Base-by-base conservation (phyloP, 2,329 filamentous ascomycete genomes). In the Fusarium sp. region DNA sequence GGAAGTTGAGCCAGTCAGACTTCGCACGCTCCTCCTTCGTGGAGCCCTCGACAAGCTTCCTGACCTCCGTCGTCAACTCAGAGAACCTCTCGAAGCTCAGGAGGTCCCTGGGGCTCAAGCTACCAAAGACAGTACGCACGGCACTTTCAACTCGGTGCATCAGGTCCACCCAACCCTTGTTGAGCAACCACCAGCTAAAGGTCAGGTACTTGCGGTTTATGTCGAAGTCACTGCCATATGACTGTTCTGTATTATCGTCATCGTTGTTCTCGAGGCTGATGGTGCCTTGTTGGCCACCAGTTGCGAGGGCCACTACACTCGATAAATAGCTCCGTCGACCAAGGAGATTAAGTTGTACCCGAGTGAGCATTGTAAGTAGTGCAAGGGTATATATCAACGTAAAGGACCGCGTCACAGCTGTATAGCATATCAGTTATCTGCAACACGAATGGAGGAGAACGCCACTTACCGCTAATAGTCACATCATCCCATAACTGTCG, bases 161-260 rank as follows among this genome's bases (percentile, higher is more conserved):
- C 56, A 98, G 82, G 58, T 94, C 88, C 68, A 89, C 88, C 89
- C 94, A 98, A 42, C 96, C 96, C 68, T 89, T 88, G 79, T 99
- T 95, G 46, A 99, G 84, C 45, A 99, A 82, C 94, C 95, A 99
- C 96, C 96, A 99, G 80, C 93, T 97, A 77, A 98, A 97, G 39
- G 94, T 96, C 47, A 99, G 84, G 76, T 98, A 99, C 75, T 92
- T 92, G 71, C 94, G 87, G 79, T 99, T 99, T 32, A 94, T 97
- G 78, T 97, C 94, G 71, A 97, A 97, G 78, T 99, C 96, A 77
- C 92, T 95, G 43, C 94, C 94, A 75, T 96, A 94, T 6, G 89
- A 86, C 72, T 94, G 91, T 53, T 95, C 92, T 19, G 87, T 84
- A 73, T 91, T 91, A 76, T 96, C 93, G 76, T 97, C 94, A 76